phyloP scores from a whole-genome alignment of 345 rosid species.

The Combretum micranthum region DNA sequence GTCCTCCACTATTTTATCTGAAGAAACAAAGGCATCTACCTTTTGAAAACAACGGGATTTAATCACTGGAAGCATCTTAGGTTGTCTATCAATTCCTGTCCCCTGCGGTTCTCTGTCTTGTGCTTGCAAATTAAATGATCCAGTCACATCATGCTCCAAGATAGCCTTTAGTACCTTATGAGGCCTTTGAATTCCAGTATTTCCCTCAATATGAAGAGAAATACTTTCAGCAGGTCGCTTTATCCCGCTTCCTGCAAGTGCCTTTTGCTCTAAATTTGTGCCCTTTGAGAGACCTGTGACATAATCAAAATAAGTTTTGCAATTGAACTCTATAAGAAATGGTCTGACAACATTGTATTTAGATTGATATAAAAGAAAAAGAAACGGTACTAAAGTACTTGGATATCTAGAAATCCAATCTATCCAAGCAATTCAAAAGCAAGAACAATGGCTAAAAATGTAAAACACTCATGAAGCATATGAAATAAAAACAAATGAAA shows the following conservation, averaged over 20 bases:
- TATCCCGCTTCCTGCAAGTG: not conserved
- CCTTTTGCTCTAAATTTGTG: slow-evolving; percentile 2
- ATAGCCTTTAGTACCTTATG: slow-evolving; percentile 1
- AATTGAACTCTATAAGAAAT: not conserved
- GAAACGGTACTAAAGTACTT: not conserved
- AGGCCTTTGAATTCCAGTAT: not conserved
- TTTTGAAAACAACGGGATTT: slow-evolving; percentile 11
- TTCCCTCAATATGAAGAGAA: slow-evolving; percentile 12
- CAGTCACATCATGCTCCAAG: slow-evolving; percentile 10
- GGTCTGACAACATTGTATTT: not conserved
- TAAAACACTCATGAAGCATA: not conserved
- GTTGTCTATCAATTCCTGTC: slow-evolving; percentile 9
- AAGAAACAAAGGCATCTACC: slow-evolving; percentile 17
- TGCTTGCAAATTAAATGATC: slow-evolving; percentile 7
- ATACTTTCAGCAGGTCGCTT: slow-evolving; percentile 5
- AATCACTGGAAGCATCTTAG: not conserved
- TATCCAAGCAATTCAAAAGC: too few relatives aligned
- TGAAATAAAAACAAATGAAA: not conserved
- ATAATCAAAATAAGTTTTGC: not conserved
- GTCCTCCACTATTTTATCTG: slow-evolving; percentile 14
- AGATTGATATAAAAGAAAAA: not conserved
- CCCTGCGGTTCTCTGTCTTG: slow-evolving; percentile 6
- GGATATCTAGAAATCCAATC: too few relatives aligned
- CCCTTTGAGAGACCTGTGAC: slow-evolving; percentile 5
- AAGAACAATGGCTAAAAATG: too few relatives aligned